These are phyloP conservation scores for Sclerotinia glacialis DNA, from an alignment of 2,329 filamentous ascomycete genomes.

Conservation along the genomic window DNA sequence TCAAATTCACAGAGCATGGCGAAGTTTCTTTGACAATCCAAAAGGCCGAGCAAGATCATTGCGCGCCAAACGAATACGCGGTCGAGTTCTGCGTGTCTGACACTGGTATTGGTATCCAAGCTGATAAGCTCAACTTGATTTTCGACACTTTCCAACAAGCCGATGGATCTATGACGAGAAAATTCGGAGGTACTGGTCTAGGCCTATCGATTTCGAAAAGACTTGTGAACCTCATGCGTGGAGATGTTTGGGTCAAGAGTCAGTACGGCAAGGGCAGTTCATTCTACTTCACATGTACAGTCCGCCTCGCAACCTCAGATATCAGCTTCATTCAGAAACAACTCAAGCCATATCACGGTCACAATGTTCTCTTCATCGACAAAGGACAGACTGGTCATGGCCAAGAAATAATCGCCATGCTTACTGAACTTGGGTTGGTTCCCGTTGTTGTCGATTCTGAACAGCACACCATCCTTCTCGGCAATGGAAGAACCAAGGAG, in stretches of 20 bases:
- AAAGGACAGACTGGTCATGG: slow-evolving; percentile 79
- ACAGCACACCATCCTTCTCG: slow-evolving; percentile 57
- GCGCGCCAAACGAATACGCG: slow-evolving; percentile 73
- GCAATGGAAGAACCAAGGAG: slow-evolving; percentile 48
- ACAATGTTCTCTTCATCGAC: slow-evolving; percentile 92
- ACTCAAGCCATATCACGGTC: slow-evolving; percentile 84
- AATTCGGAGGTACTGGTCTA: slow-evolving; percentile 92
- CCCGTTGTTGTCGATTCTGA: slow-evolving; percentile 82
- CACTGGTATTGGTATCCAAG: slow-evolving; percentile 93
- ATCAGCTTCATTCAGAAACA: slow-evolving; percentile 76
- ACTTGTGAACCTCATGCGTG: slow-evolving; percentile 92
- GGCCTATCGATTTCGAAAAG: slow-evolving; percentile 94
- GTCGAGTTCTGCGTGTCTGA: slow-evolving; percentile 96
- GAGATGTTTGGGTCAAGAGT: slow-evolving; percentile 93
- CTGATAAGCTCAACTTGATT: slow-evolving; percentile 93
- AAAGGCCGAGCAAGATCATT: slow-evolving; percentile 63
- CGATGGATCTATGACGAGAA: slow-evolving; percentile 91
- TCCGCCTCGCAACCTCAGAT: slow-evolving; percentile 78
- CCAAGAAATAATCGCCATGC: slow-evolving; percentile 72
- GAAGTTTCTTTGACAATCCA: slow-evolving; percentile 94
- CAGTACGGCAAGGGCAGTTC: slow-evolving; percentile 86
- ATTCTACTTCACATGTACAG: slow-evolving; percentile 95
- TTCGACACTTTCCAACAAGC: slow-evolving; percentile 99
- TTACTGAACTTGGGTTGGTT: slow-evolving; percentile 73
- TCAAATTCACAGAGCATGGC: slow-evolving; percentile 97